Percentiles rank a stretch among this genome's conserved stretches.
Evolutionary conservation across 2,329 filamentous ascomycete species (phyloP).

Genomic region (Clonostachys solani): DNA sequence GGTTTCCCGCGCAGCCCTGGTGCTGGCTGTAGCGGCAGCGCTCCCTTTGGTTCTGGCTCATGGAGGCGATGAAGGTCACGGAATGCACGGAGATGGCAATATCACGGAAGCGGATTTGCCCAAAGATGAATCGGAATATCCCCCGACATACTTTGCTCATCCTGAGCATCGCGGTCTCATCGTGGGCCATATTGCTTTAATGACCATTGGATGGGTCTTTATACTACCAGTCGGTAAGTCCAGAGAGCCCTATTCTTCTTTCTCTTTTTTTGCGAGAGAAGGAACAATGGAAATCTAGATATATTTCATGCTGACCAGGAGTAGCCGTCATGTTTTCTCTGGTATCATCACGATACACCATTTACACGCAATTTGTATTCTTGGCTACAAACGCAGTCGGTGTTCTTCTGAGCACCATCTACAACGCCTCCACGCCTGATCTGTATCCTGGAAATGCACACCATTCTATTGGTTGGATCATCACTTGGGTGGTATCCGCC

Average conservation of each 20-base stretch:
- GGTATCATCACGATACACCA: conserved; percentile 69
- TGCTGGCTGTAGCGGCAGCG: background rate
- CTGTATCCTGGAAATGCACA: conserved; percentile 87
- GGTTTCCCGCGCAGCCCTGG: background rate
- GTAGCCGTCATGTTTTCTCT: conserved; percentile 83
- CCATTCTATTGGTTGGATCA: conserved; percentile 81
- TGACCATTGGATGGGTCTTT: conserved; percentile 69
- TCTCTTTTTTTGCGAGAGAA: background rate
- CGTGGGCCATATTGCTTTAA: conserved; percentile 65
- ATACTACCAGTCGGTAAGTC: conserved; percentile 66
- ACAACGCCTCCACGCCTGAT: conserved; percentile 79
- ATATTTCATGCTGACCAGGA: background rate
- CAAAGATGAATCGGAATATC: conserved; percentile 20
- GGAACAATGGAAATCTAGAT: background rate
- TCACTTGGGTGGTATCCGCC: conserved; percentile 65
- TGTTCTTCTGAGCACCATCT: conserved; percentile 61
- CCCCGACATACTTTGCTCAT: conserved; percentile 57
- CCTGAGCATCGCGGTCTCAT: conserved; percentile 51
- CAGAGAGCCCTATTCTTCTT: background rate
- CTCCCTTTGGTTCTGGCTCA: conserved; percentile 1
- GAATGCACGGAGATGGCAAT: conserved; percentile 1
- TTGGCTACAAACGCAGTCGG: conserved; percentile 59
- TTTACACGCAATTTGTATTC: conserved; percentile 67
- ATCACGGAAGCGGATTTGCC: conserved; percentile 5
- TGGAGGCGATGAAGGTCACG: conserved; percentile 4